Conservation (phyloP, 305 asterid species). For the Solanum hybrid region DNA sequence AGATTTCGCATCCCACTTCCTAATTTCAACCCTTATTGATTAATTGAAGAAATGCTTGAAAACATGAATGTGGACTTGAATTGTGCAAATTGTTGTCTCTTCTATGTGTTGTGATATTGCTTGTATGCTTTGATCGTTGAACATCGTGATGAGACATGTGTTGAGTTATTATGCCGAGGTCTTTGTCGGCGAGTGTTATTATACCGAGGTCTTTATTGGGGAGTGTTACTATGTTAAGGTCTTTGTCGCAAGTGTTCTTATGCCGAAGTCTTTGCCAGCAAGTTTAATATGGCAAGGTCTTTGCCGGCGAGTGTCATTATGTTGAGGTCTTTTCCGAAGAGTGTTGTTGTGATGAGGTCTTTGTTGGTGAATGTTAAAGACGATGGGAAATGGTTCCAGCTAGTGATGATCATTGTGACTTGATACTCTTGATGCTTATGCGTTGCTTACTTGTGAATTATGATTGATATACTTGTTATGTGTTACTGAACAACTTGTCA, state of each 20-base stretch:
- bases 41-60: neutral
- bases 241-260: neutral
- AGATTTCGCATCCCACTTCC: neutral
- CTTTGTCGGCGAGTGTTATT: neutral
- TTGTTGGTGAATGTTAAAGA: no score
- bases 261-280: neutral
- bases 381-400: neutral
- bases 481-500: neutral
- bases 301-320: neutral
- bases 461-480: neutral
- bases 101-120: neutral
- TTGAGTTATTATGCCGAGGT: neutral
- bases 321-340: no score
- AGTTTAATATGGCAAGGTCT: neutral
- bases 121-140: neutral
- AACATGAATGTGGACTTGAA: neutral
- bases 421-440: neutral
- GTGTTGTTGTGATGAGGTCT: neutral
- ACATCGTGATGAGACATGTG: neutral
- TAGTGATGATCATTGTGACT: neutral
- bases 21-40: neutral
- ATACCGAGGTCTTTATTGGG: neutral
- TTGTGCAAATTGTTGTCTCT: no score
- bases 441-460: neutral
- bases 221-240: neutral